Evolutionary conservation across 2,329 filamentous ascomycete species (phyloP), one percentile per base, ranked within the genome.

Genomic region (Xylariaceae sp.): DNA sequence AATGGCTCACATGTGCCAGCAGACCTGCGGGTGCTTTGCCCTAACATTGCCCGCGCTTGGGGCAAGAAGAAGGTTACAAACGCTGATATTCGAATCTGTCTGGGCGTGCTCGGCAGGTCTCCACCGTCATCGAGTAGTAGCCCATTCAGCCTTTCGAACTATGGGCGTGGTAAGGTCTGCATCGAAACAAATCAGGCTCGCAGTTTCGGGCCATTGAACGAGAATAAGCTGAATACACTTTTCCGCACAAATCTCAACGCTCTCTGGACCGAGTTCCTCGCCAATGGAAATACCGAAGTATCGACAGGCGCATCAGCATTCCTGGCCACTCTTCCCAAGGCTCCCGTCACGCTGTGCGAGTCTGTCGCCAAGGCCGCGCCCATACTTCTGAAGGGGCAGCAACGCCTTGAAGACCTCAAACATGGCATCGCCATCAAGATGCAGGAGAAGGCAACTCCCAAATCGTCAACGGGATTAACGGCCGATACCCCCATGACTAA

Each of bases 381-480:
- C 1, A 64, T 88, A 5, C 77, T 88, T 24, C 79, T 82, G 45
- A 90, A 87, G 67, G 89, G 89, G 26, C 87, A 90, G 63, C 83
- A 83, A 57, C 83, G 87, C 6, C 78, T 93, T n/a, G 80, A 86
- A 55, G 86, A 89, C 46, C 78, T 93, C 64, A 90, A 88, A 72
- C 79, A 81, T 45, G 84, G 79, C 58, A 80, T 88, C n/a, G 77
- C 73, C 2, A 68, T 76, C 33, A 83, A 80, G 70, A 80, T 83
- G 68, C 75, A 82, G 63, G 73, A 79, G 58, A 77, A 77, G 58
- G 72, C 76, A 33, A 62, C 65, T 14, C 65, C 70, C 49, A 72
- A 74, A 23, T 63, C 70, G 12, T 67, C 72, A 59, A 44, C 66
- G 58, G 67, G 66, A 31, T 41, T 71, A 68, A 62, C 70, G 68